Base-by-base conservation (phyloP, 495 filamentous ascomycete species). In the Cetradonia linearis region DNA sequence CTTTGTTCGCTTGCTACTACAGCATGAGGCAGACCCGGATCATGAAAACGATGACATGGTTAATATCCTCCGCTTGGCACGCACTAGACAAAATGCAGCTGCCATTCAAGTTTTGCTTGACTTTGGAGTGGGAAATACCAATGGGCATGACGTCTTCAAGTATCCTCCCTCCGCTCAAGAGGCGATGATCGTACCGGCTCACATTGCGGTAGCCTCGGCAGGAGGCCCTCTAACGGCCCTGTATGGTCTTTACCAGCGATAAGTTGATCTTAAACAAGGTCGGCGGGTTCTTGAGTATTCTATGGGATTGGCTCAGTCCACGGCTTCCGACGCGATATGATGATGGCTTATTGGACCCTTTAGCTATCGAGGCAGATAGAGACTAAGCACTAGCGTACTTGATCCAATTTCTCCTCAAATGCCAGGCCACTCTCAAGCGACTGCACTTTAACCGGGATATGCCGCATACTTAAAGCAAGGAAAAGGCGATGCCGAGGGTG, bases 1-100 rank as follows among this genome's bases (percentile, higher is more conserved):
- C 2, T 37, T 65, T 18, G 54, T 65, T 9, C 42, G 59, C 5
- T 37, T 62, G 9, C 36, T 65, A 13, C 31, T 65, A 36, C 53
- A 62, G 34, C 18, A 42, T 31, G 54, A 42, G 9, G 63, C 59
- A 18, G 2, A 25, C 2, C 10, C 30, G 16, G 31, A 48, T 37
- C 2, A 10, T n/a, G 5, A 13, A 3, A 16, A 36, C 11, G 9
- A 1, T 1, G 10, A 36, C n/a, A 11, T 11, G 8, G 1, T 1
- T 3, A 4, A 23, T 10, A n/a, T 31, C 25, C 34, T 44, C 34
- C 10, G 37, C 9, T 23, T 47, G 10, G 56, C 56, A 34, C 11
- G 16, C 3, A n/a, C 48, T 8, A 33, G 56, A 28, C 14, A 48
- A 34, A 40, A 48, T 40, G 10, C n/a, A 23, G 27, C 11, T 3